Base-by-base conservation (phyloP, 2,329 filamentous ascomycete genomes). In the Diaporthe sp. region DNA sequence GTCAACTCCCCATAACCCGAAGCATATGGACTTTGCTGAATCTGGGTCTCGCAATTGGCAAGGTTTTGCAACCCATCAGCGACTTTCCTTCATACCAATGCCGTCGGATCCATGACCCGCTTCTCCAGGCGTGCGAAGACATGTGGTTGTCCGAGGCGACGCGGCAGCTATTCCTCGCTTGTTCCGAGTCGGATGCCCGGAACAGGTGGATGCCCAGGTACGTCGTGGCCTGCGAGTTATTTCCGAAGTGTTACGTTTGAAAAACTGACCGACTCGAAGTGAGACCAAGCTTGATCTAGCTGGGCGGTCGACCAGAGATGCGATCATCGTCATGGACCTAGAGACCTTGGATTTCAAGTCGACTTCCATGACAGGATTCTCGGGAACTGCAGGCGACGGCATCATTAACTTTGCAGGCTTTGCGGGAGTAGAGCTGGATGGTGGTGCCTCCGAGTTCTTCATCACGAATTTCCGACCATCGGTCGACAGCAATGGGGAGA, bases 281-380 rank as follows among this genome's bases (percentile, higher is more conserved):
- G 74, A 49, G 6, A 72, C 73, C 0, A 34, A 78, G 22, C 76
- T 81, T 8, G 83, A 85, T 60, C 42, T 79, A 20, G 79, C 80
- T 0, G 82, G 77, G 0, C 82, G 82, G 3, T 82, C 83, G 1
- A 75, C 78, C 3, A 77, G 75, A 22, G 84, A 85, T 73, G 80
- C 81, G 5, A 71, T 85, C 22, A 73, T 84, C 3, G 81, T 78
- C 3, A 31, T 85, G 13, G 79, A 85, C 28, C 79, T 85, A 22
- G 83, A 85, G 68, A 80, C 77, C 2, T 80, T 82, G 31, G 71
- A 78, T 3, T 63, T 78, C 22, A 81, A 79, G 2, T 60, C 71
- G 1, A 77, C 85, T 17, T 72, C 76, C 10, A 83, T 80, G 1
- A 74, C 79, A 0, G 81, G 75, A 0, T 85, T 80, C 42, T 31